phyloP scores from a whole-genome alignment of 805 yeast species.

The Wickerhamiella azymoides region DNA sequence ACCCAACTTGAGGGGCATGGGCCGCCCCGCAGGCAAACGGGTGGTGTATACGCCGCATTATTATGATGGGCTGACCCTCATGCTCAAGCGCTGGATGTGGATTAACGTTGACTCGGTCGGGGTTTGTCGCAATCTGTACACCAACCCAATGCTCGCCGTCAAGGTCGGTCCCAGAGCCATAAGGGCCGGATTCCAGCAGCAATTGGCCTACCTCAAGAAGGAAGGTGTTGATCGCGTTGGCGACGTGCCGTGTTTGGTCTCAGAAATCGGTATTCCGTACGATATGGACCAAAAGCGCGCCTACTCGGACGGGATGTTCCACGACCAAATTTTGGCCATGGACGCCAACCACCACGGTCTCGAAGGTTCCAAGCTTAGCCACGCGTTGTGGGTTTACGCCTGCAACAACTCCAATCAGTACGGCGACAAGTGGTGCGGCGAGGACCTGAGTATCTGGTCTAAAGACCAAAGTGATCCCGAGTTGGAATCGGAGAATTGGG shows the following conservation, averaged over 20 bases:
- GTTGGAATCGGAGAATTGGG: conserved; percentile 1
- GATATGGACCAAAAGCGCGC: conserved; percentile 81
- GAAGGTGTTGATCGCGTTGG: conserved; percentile 60
- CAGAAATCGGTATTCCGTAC: conserved; percentile 96
- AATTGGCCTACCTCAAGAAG: conserved; percentile 46
- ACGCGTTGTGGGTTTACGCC: conserved; percentile 79
- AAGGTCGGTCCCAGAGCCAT: conserved; percentile 62
- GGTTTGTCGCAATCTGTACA: conserved; percentile 62
- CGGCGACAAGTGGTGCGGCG: conserved; percentile 93
- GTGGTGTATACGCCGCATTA: conserved; percentile 70
- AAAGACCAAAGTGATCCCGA: conserved; percentile 16
- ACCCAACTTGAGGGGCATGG: conserved; percentile 41
- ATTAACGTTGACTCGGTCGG: conserved; percentile 87
- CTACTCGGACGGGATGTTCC: conserved; percentile 49
- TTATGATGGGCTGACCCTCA: conserved; percentile 86
- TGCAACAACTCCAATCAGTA: conserved; percentile 57
- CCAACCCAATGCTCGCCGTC: conserved; percentile 59
- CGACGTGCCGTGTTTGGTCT: conserved; percentile 57
- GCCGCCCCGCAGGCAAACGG: neutral
- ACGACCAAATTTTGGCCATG: conserved; percentile 64
- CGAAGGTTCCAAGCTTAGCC: conserved; percentile 58
- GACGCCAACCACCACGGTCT: conserved; percentile 72
- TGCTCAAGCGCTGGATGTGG: conserved; percentile 76
- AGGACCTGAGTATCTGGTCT: conserved; percentile 83
- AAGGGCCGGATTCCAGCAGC: conserved; percentile 54